Evolutionary conservation across 345 rosid species (phyloP).

Genomic region (Camelina neglecta): DNA sequence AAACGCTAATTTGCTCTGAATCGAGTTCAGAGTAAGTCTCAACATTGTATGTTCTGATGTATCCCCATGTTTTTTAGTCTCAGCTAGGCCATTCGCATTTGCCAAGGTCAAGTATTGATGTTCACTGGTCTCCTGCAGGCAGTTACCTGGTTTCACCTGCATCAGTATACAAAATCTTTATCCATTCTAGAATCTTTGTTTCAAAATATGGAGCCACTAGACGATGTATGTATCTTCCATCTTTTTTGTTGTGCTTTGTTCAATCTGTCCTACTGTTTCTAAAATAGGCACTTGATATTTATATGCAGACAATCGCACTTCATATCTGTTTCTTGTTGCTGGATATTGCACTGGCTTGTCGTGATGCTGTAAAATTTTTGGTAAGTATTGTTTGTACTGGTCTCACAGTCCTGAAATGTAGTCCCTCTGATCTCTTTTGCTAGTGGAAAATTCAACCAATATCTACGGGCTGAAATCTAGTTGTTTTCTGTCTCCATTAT

Average conservation of each 20-base stretch:
- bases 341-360: conserved; percentile 80
- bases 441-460: background rate
- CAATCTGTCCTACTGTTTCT: conserved; percentile 31
- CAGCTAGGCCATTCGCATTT: conserved; percentile 14
- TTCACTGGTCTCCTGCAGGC: conserved; percentile 60
- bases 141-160: conserved; percentile 86
- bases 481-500: background rate
- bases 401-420: conserved; percentile 1
- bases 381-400: conserved; percentile 55
- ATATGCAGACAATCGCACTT: conserved; percentile 78
- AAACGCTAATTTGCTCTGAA: no score
- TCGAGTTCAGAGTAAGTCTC: conserved; percentile 18
- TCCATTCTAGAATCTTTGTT: conserved; percentile 77
- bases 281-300: conserved; percentile 27
- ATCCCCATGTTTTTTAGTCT: conserved; percentile 3
- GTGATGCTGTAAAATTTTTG: conserved; percentile 74
- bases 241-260: conserved; percentile 1
- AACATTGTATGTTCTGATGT: conserved; percentile 67
- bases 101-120: conserved; percentile 18
- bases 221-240: conserved; percentile 63
- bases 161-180: conserved; percentile 77
- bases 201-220: conserved; percentile 77
- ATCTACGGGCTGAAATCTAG: conserved; percentile 1
- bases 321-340: conserved; percentile 70
- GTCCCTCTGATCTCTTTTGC: conserved; percentile 13